A percentile compares a stretch with the other conserved stretches of the same genome.
phyloP scores from a whole-genome alignment of 371 early-diverging fungal species.

The Haplosporangium sp. region DNA sequence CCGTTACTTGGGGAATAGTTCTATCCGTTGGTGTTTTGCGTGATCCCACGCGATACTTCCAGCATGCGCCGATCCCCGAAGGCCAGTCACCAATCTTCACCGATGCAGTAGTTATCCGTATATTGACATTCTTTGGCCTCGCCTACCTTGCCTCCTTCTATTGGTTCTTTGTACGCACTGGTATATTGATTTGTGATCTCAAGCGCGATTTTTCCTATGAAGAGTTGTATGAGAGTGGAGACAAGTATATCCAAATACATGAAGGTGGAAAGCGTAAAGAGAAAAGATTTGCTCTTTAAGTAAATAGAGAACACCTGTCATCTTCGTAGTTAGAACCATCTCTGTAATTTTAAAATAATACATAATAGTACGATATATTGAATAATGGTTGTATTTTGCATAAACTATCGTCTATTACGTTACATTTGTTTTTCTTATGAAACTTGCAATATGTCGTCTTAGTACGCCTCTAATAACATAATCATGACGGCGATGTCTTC shows the following conservation, averaged over 20 bases:
- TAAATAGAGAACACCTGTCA: background rate
- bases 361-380: too few relatives aligned
- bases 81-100: conserved; percentile 31
- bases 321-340: background rate
- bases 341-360: too few relatives aligned
- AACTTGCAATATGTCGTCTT: too few relatives aligned
- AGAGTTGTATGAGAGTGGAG: conserved; percentile 47
- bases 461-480: too few relatives aligned
- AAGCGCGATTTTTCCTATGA: conserved; percentile 51
- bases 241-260: conserved; percentile 20
- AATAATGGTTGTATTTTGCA: too few relatives aligned
- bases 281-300: conserved; percentile 38
- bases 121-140: conserved; percentile 11
- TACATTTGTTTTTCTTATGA: too few relatives aligned
- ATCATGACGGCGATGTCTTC: conserved; percentile 5
- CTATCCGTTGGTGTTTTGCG: conserved; percentile 43
- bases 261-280: conserved; percentile 35
- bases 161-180: conserved; percentile 50
- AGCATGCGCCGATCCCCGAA: conserved; percentile 23
- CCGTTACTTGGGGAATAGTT: conserved; percentile 39
- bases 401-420: too few relatives aligned
- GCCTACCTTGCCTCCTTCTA: conserved; percentile 21
- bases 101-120: conserved; percentile 17
- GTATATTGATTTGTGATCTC: conserved; percentile 21
- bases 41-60: conserved; percentile 31